These are phyloP conservation scores for Candida palmyrensis DNA, from an alignment of 805 yeast species.

Conservation along the genomic window DNA sequence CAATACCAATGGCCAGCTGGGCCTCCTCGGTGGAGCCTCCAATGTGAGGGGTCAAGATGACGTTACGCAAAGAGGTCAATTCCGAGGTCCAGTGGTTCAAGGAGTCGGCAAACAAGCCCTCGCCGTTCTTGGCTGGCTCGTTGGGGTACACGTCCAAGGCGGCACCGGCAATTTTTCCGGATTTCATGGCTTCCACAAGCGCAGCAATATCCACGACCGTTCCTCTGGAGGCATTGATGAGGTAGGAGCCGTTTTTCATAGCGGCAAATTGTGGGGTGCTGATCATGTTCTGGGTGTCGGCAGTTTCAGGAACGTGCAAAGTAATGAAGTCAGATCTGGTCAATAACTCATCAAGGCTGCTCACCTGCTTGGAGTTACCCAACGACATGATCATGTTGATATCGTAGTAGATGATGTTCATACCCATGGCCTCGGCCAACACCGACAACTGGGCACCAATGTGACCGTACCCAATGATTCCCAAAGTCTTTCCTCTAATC, in stretches of 20 bases:
- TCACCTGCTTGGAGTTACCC: conserved; percentile 94
- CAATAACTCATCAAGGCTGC: conserved; percentile 78
- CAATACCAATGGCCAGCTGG: conserved; percentile 94
- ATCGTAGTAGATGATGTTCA: conserved; percentile 94
- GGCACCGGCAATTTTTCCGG: conserved; percentile 94
- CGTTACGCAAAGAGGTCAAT: conserved; percentile 74
- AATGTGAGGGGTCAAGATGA: conserved; percentile 93
- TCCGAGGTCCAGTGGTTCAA: conserved; percentile 84
- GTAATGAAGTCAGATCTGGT: conserved; percentile 81
- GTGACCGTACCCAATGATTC: conserved; percentile 97
- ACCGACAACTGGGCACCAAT: conserved; percentile 97
- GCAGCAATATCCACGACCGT: conserved; percentile 97
- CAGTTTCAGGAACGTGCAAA: conserved; percentile 90
- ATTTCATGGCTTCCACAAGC: conserved; percentile 81
- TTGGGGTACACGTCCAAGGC: conserved; percentile 95
- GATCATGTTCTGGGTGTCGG: conserved; percentile 87
- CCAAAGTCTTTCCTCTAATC: conserved; percentile 96
- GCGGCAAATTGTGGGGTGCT: conserved; percentile 88
- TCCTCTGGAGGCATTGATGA: conserved; percentile 96
- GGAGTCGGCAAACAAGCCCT: conserved; percentile 62
- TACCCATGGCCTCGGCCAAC: conserved; percentile 95
- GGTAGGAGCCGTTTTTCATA: conserved; percentile 94
- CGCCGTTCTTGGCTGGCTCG: conserved; percentile 97
- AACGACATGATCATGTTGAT: conserved; percentile 89
- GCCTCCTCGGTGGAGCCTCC: conserved; percentile 99